Evolutionary conservation across 2,329 filamentous ascomycete genomes (phyloP), one percentile per base, ranked within the genome.

Genomic region (Chrysoporthe cubensis): DNA sequence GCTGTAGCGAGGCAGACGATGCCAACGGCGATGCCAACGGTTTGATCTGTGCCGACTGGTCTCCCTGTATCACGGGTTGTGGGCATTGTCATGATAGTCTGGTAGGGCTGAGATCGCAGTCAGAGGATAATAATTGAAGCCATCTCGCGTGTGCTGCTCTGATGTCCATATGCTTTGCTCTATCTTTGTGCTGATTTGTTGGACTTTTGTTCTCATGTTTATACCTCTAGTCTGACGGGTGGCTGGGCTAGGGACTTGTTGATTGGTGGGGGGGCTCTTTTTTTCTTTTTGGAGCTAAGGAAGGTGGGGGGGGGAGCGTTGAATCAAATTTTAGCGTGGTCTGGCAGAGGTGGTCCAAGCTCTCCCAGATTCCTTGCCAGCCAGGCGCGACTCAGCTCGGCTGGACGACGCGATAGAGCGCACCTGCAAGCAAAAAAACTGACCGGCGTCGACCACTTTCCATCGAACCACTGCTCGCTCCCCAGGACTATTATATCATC

Each of bases 381-480:
- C 32, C 65, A 52, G 60, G 65, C 60, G 67, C 68, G 65, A 65
- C 63, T 57, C 62, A 61, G 46, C 46, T 54, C 26, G 44, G 50
- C 57, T 48, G 21, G 40, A 42, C 46, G 62, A 68, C 66, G 66
- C 66, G 64, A 67, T 58, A 50, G 34, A 42, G n/a, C 32, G 14
- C 14, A 58, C 32, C n/a, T 60, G 37, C 42, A 43, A 34, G 59
- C 67, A 62, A 66, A 66, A 66, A 68, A 69, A 59, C 64, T 64
- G 26, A 50, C 42, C 58, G 52, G 54, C 64, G 40, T 48, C 52
- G 40, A 54, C 42, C 59, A 43, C 44, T 18, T 42, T 32, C 59
- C 52, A 46, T 46, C 61, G 57, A 46, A 61, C 52, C 54, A 62
- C 52, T n/a, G 56, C 50, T 48, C 21, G 2, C 5, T 34, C 50